Conservation (phyloP, 345 rosid species). For the Acer campestre region DNA sequence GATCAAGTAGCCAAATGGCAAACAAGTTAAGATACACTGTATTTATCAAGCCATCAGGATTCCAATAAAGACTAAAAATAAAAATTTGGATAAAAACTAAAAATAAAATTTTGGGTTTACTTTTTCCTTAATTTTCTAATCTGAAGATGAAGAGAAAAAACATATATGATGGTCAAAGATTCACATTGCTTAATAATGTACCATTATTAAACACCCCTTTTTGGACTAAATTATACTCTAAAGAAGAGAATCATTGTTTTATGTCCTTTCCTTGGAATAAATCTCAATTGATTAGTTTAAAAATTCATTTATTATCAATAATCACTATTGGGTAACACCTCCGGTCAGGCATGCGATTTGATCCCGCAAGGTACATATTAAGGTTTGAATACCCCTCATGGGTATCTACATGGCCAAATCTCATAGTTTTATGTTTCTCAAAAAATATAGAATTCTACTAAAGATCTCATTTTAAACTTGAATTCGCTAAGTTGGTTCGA, state of each 20-base stretch:
- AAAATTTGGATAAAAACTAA: background rate
- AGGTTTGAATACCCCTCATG: too few relatives aligned
- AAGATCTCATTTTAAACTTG: too few relatives aligned
- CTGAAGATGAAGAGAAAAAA: background rate
- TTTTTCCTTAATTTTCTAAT: background rate
- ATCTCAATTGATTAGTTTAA: background rate
- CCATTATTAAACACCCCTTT: background rate
- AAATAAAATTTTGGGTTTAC: background rate
- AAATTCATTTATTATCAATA: too few relatives aligned
- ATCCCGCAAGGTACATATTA: too few relatives aligned
- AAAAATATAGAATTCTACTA: too few relatives aligned
- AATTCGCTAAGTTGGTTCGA: too few relatives aligned
- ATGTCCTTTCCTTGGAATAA: background rate
- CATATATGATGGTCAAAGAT: background rate
- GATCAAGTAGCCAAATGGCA: background rate
- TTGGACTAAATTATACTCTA: background rate
- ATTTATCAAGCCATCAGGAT: background rate
- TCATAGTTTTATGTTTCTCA: too few relatives aligned
- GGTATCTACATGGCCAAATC: too few relatives aligned
- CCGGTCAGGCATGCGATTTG: too few relatives aligned
- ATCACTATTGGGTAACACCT: too few relatives aligned
- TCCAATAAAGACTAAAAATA: background rate
- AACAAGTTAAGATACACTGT: too few relatives aligned
- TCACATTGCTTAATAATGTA: constrained; percentile 4
- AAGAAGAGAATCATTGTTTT: background rate